phyloP scores from a whole-genome alignment of 176 grass and related monocot species.

The Aegilops speltoides region DNA sequence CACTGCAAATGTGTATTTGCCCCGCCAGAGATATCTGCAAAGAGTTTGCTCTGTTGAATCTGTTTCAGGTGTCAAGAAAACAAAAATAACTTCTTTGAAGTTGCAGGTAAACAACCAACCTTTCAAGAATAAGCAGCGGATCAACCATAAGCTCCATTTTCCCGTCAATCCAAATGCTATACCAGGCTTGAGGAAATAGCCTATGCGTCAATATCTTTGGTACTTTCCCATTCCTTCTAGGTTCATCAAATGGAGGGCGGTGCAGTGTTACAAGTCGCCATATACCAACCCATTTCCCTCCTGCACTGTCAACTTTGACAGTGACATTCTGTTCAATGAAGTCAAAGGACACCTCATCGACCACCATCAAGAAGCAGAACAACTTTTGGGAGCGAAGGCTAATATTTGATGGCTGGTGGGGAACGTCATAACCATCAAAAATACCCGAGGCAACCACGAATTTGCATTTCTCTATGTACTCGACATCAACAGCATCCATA shows the following conservation, averaged over 20 bases:
- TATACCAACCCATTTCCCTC: conserved; percentile 95
- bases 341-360: conserved; percentile 87
- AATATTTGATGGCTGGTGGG: conserved; percentile 91
- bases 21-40: conserved; percentile 85
- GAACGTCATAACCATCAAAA: conserved; percentile 96
- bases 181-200: conserved; percentile 86
- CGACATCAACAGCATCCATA: conserved; percentile 75
- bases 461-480: conserved; percentile 82
- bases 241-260: conserved; percentile 85
- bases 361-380: conserved; percentile 98
- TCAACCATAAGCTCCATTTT: conserved; percentile 99
- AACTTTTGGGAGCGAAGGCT: conserved; percentile 78
- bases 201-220: conserved; percentile 96
- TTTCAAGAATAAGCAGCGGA: conserved; percentile 94
- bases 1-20: conserved; percentile 87
- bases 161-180: conserved; percentile 99
- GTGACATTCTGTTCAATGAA: conserved; percentile 85
- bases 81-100: background rate
- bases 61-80: conserved; percentile 9
- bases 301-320: conserved; percentile 59
- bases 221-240: conserved; percentile 96
- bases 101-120: conserved; percentile 40
- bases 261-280: conserved; percentile 78
- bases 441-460: conserved; percentile 98
- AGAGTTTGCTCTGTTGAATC: background rate